Evolutionary conservation across 2,329 filamentous ascomycete species (phyloP), one percentile per base, ranked within the genome.

Genomic region (Phyllosticta capitalensis): DNA sequence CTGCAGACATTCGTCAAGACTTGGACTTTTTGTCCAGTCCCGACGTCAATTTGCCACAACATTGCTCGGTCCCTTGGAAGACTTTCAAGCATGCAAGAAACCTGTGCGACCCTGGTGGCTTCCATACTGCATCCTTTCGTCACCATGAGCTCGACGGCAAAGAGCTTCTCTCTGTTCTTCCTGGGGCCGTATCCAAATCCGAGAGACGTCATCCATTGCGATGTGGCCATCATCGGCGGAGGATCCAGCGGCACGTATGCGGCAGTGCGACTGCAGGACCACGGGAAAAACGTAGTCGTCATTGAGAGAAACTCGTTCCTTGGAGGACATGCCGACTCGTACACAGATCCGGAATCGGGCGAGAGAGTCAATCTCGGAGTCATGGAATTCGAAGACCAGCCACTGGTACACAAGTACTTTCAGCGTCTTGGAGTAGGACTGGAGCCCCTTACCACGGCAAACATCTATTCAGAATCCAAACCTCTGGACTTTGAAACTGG

Each of bases 281-380:
- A 66, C 45, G 69, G 70, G 49, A 68, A 74, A 26, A 72, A 61
- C 3, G 67, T 78, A 20, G 66, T 72, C 1, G 63, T 79, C 0
- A 62, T 79, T 28, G 78, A 80, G 61, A 67, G 68, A 54, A 64
- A 74, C 52, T 55, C 58, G 19, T 56, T 54, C 9, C 64, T 80
- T 62, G 80, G 80, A 19, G 79, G 80, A 2, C 78, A 81, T 62
- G 75, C 77, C 5, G 68, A 78, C 21, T 81, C 77, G 9, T 81
- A 78, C 63, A 69, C 65, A 3, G 75, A 75, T 48, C 68, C 72
- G 14, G 55, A 54, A 0, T 74, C 72, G 5, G 68, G 69, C 17
- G 59, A 62, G 0, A 68, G 67, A 0, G 58, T 73, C 57, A 71
- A 78, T 59, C 71, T 68, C 61, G 74, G 74, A 9, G 75, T 76